Base-by-base conservation (phyloP, 306 rosid genomes). In the Cucurbita ficifolia region DNA sequence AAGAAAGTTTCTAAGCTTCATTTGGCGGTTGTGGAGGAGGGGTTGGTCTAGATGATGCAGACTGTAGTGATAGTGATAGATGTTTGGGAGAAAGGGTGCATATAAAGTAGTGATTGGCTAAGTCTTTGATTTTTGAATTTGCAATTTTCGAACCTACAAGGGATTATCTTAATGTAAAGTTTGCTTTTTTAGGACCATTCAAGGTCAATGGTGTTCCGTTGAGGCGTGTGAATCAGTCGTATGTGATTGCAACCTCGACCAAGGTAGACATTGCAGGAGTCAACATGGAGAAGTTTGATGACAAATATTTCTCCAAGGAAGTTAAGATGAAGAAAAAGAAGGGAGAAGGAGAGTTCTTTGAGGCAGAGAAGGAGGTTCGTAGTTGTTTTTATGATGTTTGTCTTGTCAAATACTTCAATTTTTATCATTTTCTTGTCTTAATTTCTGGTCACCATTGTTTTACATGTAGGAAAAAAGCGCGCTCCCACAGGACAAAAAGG, bases 121-220 rank as follows among this genome's bases (percentile, higher is more conserved):
- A 39, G 7, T 39, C 42, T 39, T 39, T 39, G 42, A 39, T 39
- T 39, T 39, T 39, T 39, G 7, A 39, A 39, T 39, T 5, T 5
- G 42, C 42, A 39, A 39, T 39, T 39, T 39, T 39, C 42, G 42
- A 39, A 5, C 42, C 42, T 39, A 39, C 42, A 39, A 39, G 42
- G 7, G 42, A 39, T 39, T 39, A 5, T 39, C 7, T 39, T 4
- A 39, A 39, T 40, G 14, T 73, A 19, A 17, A 11, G 7, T 18
- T 55, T 55, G 39, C 19, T 13, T 1, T 50, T 58, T 64, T 59
- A 88, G 89, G 95, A 10, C 95, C 91, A 21, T 88, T 84, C 79
- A 86, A 86, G 77, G 76, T 88, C n/a, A 88, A 88, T 11, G 95
- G 95, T 36, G 95, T 88, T 75, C 91, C 95, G 4, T 82, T 88